These are phyloP conservation scores for Hortaea werneckii DNA, from an alignment of 2,329 filamentous ascomycete genomes.

Conservation along the genomic window DNA sequence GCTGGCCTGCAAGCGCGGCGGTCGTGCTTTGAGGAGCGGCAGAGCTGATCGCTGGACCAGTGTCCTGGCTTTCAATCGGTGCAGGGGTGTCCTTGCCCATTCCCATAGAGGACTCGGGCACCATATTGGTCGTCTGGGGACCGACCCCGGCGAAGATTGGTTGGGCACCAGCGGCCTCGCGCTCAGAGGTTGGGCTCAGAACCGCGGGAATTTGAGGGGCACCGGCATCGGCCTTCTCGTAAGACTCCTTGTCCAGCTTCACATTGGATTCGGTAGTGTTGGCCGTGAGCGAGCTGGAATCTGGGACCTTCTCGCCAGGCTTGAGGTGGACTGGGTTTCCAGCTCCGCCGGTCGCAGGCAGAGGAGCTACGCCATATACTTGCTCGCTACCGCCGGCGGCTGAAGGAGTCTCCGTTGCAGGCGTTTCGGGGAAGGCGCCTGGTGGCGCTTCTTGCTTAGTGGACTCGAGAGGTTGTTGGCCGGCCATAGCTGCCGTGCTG, in stretches of 20 bases:
- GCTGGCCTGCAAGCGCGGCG: constrained; percentile 34
- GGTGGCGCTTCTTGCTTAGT: constrained; percentile 35
- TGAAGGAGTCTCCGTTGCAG: constrained; percentile 32
- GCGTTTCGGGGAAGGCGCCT: constrained; percentile 64
- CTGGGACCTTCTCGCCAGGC: constrained; percentile 72
- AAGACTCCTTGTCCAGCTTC: constrained; percentile 69
- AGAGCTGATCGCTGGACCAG: constrained; percentile 27
- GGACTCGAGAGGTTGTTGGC: constrained; percentile 49
- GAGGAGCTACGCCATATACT: constrained; percentile 44
- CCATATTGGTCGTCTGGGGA: constrained; percentile 50
- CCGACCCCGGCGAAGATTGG: constrained; percentile 34
- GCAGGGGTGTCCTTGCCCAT: constrained; percentile 38
- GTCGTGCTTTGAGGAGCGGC: constrained; percentile 36
- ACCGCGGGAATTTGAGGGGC: constrained; percentile 37
- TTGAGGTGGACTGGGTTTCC: constrained; percentile 73
- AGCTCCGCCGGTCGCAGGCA: constrained; percentile 46
- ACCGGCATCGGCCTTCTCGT: constrained; percentile 63
- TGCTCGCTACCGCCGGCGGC: constrained; percentile 7
- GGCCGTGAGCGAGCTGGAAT: constrained; percentile 50
- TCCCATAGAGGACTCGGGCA: constrained; percentile 74
- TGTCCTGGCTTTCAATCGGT: constrained; percentile 7
- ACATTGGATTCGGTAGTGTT: constrained; percentile 60
- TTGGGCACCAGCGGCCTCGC: constrained; percentile 27
- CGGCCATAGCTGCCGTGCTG: constrained; percentile 61
- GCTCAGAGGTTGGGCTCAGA: constrained; percentile 34